Evolutionary conservation across 148 eudicot genomes (phyloP).

Genomic region (Drosera capensis): DNA sequence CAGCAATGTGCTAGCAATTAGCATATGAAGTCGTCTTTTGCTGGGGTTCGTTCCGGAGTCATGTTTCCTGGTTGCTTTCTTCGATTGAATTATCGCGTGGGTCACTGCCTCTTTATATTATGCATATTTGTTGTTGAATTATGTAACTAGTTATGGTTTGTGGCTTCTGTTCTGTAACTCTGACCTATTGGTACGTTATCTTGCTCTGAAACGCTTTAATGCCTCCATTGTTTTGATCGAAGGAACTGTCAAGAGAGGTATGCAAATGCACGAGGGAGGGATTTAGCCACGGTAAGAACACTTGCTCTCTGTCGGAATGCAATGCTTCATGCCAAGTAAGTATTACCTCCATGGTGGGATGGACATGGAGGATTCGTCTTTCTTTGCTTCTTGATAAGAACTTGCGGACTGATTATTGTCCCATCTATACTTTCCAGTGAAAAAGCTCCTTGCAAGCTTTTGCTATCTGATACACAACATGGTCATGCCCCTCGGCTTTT

Average conservation of each 20-base stretch:
- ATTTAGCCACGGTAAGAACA: slow-evolving; percentile 63
- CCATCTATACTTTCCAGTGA: slow-evolving; percentile 15
- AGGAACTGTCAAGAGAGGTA: slow-evolving; percentile 64
- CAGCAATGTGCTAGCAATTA: too few species aligned
- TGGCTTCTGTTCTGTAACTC: neutral
- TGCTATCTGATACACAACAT: slow-evolving; percentile 77
- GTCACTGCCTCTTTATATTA: too few species aligned
- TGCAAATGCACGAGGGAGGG: slow-evolving; percentile 46
- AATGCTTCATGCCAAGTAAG: slow-evolving; percentile 64
- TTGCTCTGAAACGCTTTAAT: neutral
- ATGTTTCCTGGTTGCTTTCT: too few species aligned
- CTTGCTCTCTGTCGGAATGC: slow-evolving; percentile 69
- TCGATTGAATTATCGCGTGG: too few species aligned
- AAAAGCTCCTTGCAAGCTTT: slow-evolving; percentile 42
- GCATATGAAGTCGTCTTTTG: too few species aligned
- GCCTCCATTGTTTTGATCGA: slow-evolving; percentile 2
- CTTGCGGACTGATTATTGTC: slow-evolving; percentile 2
- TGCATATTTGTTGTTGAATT: too few species aligned
- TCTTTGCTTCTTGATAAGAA: neutral
- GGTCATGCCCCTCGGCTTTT: slow-evolving; percentile 60
- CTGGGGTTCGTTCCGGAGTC: too few species aligned
- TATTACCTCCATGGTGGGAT: neutral
- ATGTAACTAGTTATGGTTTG: too few species aligned
- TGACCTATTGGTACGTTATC: neutral
- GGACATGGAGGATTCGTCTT: neutral